Evolutionary conservation across 192 early-diverging fungal species (phyloP).

Genomic region (Coemansia aciculifera): DNA sequence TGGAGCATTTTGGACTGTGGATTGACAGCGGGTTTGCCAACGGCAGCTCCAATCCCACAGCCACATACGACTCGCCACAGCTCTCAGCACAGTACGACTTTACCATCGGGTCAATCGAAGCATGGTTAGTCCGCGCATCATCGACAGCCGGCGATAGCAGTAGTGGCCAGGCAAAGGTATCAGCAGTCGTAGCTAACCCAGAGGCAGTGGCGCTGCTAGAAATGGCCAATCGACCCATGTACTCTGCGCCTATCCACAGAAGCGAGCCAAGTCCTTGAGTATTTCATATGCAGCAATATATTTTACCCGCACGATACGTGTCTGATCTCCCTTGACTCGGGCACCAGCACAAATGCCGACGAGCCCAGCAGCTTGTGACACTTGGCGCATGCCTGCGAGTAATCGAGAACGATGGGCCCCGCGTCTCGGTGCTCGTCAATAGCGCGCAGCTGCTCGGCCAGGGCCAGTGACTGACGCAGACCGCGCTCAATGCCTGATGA

Average conservation of each 20-base stretch:
- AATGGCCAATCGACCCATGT: slow-evolving; percentile 71
- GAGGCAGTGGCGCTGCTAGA: slow-evolving; percentile 72
- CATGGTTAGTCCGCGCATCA: slow-evolving; percentile 64
- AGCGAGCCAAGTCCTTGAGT: neutral
- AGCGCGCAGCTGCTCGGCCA: slow-evolving; percentile 4
- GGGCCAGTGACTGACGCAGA: slow-evolving; percentile 13
- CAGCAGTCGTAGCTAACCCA: slow-evolving; percentile 61
- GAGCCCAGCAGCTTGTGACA: slow-evolving; percentile 52
- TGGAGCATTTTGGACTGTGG: slow-evolving; percentile 74
- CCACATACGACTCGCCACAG: slow-evolving; percentile 64
- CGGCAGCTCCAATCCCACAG: slow-evolving; percentile 65
- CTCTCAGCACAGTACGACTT: slow-evolving; percentile 61
- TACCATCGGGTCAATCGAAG: slow-evolving; percentile 67
- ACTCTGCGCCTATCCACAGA: slow-evolving; percentile 39
- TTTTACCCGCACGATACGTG: slow-evolving; percentile 40
- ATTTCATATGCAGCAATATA: neutral
- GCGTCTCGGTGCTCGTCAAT: neutral
- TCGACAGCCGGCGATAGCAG: slow-evolving; percentile 36
- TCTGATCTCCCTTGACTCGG: slow-evolving; percentile 19
- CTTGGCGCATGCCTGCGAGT: slow-evolving; percentile 42
- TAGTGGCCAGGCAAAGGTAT: slow-evolving; percentile 29
- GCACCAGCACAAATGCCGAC: slow-evolving; percentile 41
- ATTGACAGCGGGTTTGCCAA: slow-evolving; percentile 60
- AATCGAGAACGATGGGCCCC: slow-evolving; percentile 29
- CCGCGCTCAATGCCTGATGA: slow-evolving; percentile 10